phyloP scores from a whole-genome alignment of 306 rosid genomes.

The Vigna reflexopilosa region DNA sequence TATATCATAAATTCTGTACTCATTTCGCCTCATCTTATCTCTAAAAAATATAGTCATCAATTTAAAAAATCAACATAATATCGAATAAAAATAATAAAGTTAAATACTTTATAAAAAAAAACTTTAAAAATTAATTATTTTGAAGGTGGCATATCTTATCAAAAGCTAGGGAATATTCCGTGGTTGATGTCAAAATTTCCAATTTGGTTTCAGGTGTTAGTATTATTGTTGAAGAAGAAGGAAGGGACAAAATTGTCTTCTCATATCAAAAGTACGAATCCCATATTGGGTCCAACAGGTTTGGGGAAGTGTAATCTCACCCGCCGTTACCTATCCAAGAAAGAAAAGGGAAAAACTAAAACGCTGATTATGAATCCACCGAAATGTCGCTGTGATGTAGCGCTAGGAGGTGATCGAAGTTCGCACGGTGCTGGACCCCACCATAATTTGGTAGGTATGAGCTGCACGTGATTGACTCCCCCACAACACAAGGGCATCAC shows the following conservation, averaged over 20 bases:
- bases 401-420: neutral
- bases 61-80: too few relatives aligned
- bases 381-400: conserved; percentile 16
- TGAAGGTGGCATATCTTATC: neutral
- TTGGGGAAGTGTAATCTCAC: conserved; percentile 15
- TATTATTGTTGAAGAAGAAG: neutral
- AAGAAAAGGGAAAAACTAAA: neutral
- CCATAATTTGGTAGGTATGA: conserved; percentile 27
- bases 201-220: neutral
- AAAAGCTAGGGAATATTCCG: conserved; percentile 33
- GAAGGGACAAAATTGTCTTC: conserved; percentile 38
- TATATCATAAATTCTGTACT: neutral
- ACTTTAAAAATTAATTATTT: neutral
- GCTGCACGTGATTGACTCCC: conserved; percentile 41
- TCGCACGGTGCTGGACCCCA: conserved; percentile 12
- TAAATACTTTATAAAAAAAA: too few relatives aligned
- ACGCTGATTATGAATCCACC: neutral
- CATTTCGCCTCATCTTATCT: neutral
- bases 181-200: conserved; percentile 9
- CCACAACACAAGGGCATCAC: conserved; percentile 22
- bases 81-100: too few relatives aligned
- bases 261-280: conserved; percentile 4
- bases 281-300: conserved; percentile 19
- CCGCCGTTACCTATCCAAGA: neutral
- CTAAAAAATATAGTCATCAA: too few relatives aligned